Evolutionary conservation across 305 asterid species (phyloP).

Genomic region (Euphrasia arctica): DNA sequence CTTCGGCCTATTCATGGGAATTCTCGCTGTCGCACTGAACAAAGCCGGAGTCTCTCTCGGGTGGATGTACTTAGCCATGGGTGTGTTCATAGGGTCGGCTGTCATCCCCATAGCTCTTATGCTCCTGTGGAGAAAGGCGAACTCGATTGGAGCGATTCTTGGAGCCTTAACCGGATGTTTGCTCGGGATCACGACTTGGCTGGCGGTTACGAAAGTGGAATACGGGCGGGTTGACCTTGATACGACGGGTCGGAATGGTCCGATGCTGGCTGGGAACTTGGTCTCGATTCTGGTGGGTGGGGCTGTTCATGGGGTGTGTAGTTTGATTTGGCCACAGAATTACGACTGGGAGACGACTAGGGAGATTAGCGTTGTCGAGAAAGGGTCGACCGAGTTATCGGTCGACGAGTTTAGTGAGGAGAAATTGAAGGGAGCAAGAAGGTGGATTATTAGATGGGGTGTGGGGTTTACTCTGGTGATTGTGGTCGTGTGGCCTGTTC

Average conservation of each 20-base stretch:
- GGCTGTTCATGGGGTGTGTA: slow-evolving; percentile 62
- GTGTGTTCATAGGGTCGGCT: slow-evolving; percentile 85
- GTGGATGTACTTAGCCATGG: slow-evolving; percentile 95
- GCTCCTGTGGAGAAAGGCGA: slow-evolving; percentile 88
- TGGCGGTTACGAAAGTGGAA: slow-evolving; percentile 62
- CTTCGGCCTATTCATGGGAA: slow-evolving; percentile 86
- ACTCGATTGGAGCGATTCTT: slow-evolving; percentile 69
- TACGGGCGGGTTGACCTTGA: slow-evolving; percentile 81
- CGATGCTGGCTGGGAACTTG: slow-evolving; percentile 91
- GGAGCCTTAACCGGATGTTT: slow-evolving; percentile 65
- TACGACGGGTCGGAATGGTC: slow-evolving; percentile 90
- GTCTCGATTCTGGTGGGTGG: slow-evolving; percentile 83
- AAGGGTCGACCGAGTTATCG: slow-evolving; percentile 55
- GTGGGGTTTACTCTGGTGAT: slow-evolving; percentile 67
- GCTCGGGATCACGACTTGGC: slow-evolving; percentile 83
- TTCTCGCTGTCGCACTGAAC: slow-evolving; percentile 76
- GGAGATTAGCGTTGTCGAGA: slow-evolving; percentile 75
- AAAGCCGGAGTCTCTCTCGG: slow-evolving; percentile 86
- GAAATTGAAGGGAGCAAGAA: slow-evolving; percentile 55
- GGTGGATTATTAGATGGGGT: slow-evolving; percentile 90
- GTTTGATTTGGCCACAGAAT: slow-evolving; percentile 68
- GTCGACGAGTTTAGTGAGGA: slow-evolving; percentile 68
- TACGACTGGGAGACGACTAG: slow-evolving; percentile 83
- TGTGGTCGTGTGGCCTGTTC: slow-evolving; percentile 72
- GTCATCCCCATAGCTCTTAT: slow-evolving; percentile 90